Evolutionary conservation across 192 early-diverging fungal species (phyloP), one percentile per base, ranked within the genome.

Genomic region (Linnemannia exigua): DNA sequence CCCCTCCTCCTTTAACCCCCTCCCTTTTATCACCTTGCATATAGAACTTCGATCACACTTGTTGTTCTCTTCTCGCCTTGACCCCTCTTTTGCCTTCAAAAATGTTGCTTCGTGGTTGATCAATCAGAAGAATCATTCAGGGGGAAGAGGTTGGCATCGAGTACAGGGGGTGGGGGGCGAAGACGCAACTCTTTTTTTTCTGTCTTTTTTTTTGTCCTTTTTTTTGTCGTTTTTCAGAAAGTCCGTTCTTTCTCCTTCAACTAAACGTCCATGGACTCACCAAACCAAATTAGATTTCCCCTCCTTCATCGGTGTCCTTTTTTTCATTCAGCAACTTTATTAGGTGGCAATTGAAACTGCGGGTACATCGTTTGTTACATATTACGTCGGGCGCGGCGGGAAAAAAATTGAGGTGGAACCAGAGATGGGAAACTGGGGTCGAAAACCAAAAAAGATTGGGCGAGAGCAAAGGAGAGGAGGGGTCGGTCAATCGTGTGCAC

Each of bases 211-310:
- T 63, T 25, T 63, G 41, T 44, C 9, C 9, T 54, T 54, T 54
- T 54, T 54, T 22, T 54, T 54, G 7, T 28, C n/a, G 22, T 25
- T 58, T 58, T 63, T 63, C 58, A 61, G 58, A 28, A 61, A 31
- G 28, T 31, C 25, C 58, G 28, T 63, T 31, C 28, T 61, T 31
- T 2, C 15, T 33, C 58, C 25, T 63, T 44, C 41, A 44, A 63
- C 12, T 63, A 11, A 25, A 33, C 58, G 58, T 63, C 58, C 58
- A 63, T 63, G 58, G 58, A 63, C 58, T 31, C 11, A 63, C 58
- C 28, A 63, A 63, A 63, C 58, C 25, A 63, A 31, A 16, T 63
- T 63, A 63, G 58, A 63, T 63, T 63, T 63, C 41, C 41, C 41
- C 41, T 44, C 41, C 41, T 44, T 44, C 41, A 44, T 58, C n/a